phyloP scores from a whole-genome alignment of 1,284 basidiomycete genomes.

The Rhizopogon parksii region DNA sequence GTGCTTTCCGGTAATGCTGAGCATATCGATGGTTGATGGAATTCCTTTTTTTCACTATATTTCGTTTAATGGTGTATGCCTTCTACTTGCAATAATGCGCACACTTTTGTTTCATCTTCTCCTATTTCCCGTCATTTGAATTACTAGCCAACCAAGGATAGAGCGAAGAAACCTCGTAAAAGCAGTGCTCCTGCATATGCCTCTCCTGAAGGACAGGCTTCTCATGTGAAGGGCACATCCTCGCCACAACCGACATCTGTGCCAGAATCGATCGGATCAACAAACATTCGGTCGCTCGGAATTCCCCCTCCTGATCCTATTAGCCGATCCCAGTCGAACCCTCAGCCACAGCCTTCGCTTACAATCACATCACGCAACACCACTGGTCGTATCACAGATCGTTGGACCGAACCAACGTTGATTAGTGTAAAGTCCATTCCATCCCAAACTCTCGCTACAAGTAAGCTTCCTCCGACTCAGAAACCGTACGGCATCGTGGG shows the following conservation, averaged over 20 bases:
- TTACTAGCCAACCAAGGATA: constrained; percentile 61
- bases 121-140: constrained; percentile 14
- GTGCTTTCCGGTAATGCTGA: constrained; percentile 62
- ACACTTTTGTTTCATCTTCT: constrained; percentile 24
- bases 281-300: constrained; percentile 3
- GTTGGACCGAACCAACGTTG: constrained; percentile 28
- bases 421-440: constrained; percentile 28
- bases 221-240: neutral
- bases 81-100: constrained; percentile 20
- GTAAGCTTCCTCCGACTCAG: neutral
- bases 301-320: constrained; percentile 1
- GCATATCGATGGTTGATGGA: constrained; percentile 29
- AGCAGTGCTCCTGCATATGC: constrained; percentile 24
- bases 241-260: neutral
- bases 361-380: constrained; percentile 8
- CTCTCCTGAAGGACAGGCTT: constrained; percentile 3
- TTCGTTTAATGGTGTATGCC: constrained; percentile 28
- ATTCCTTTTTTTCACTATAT: constrained; percentile 12
- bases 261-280: neutral
- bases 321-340: neutral
- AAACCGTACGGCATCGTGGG: constrained; percentile 21
- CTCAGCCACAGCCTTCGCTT: neutral
- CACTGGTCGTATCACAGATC: constrained; percentile 21
- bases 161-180: constrained; percentile 58
- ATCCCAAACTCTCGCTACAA: constrained; percentile 1